A percentile compares a stretch with the other conserved stretches of the same genome.
These are phyloP conservation scores for Coprinellus aureogranulatus DNA, from an alignment of 768 basidiomycete species.

Conservation along the genomic window DNA sequence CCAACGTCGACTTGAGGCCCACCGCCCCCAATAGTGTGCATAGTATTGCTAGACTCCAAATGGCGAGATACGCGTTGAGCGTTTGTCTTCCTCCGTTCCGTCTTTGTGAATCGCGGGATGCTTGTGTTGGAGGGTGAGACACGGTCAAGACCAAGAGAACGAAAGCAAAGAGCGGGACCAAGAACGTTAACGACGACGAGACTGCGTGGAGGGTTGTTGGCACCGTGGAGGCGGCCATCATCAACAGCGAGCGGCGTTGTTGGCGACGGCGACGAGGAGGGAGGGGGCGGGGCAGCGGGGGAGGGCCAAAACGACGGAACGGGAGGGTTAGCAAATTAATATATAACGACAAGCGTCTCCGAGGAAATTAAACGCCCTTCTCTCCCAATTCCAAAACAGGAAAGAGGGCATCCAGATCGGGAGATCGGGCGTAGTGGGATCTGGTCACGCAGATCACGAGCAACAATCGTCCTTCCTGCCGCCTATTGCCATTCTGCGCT, in stretches of 20 bases:
- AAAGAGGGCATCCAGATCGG: conserved; percentile 7
- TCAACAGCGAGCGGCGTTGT: neutral
- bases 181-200: conserved; percentile 5
- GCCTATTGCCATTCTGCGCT: neutral
- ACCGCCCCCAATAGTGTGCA: conserved; percentile 1
- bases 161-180: conserved; percentile 9
- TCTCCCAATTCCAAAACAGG: conserved; percentile 2
- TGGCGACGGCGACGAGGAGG: conserved; percentile 7
- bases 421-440: conserved; percentile 1
- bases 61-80: conserved; percentile 8
- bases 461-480: neutral
- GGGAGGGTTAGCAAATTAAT: neutral
- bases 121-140: conserved; percentile 7
- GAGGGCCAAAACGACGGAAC: neutral
- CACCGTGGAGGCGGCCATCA: conserved; percentile 5
- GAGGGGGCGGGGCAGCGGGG: neutral
- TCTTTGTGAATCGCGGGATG: neutral
- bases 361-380: conserved; percentile 10
- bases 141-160: conserved; percentile 6
- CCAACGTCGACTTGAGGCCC: conserved; percentile 4
- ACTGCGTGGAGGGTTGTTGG: conserved; percentile 7
- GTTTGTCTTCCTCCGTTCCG: neutral
- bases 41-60: conserved; percentile 2
- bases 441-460: conserved; percentile 9
- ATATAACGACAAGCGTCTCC: conserved; percentile 2